These are phyloP conservation scores for Pythium aristosporum DNA, from an alignment of 352 stramenopile species.

Conservation along the genomic window DNA sequence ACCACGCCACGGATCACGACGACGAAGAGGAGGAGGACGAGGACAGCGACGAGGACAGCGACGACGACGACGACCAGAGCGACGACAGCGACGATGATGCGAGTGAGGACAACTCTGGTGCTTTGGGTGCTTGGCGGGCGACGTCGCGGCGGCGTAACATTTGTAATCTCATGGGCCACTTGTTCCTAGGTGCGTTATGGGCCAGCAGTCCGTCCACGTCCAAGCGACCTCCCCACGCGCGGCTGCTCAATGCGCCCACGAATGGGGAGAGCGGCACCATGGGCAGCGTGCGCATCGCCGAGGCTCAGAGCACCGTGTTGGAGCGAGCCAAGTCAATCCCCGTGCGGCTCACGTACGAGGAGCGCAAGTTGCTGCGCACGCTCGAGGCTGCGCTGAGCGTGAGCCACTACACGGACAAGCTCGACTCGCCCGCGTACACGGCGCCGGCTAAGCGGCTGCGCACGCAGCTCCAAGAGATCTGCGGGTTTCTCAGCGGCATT, in stretches of 20 bases:
- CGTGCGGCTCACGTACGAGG: conserved; percentile 93
- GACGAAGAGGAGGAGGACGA: conserved; percentile 8
- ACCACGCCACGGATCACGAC: neutral
- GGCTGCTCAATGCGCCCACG: neutral
- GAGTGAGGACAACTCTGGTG: conserved; percentile 29
- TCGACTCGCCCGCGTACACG: conserved; percentile 80
- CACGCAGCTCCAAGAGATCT: conserved; percentile 91
- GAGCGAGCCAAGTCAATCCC: conserved; percentile 96
- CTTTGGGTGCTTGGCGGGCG: conserved; percentile 23
- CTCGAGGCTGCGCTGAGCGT: conserved; percentile 93
- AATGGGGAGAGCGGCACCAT: neutral
- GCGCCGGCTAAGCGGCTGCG: conserved; percentile 79
- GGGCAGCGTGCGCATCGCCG: conserved; percentile 23
- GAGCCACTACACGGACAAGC: conserved; percentile 93
- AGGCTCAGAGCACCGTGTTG: conserved; percentile 47
- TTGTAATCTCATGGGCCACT: conserved; percentile 88
- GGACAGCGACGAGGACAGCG: conserved; percentile 10
- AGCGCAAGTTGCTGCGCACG: conserved; percentile 92
- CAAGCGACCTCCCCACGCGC: conserved; percentile 11
- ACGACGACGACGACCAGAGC: conserved; percentile 22
- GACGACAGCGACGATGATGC: conserved; percentile 9
- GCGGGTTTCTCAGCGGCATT: conserved; percentile 89
- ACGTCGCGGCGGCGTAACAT: conserved; percentile 57
- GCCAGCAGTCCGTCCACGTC: conserved; percentile 4
- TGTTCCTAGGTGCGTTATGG: conserved; percentile 61